Base-by-base conservation (phyloP, 2,329 filamentous ascomycete species). In the Microcyclospora pomicola region DNA sequence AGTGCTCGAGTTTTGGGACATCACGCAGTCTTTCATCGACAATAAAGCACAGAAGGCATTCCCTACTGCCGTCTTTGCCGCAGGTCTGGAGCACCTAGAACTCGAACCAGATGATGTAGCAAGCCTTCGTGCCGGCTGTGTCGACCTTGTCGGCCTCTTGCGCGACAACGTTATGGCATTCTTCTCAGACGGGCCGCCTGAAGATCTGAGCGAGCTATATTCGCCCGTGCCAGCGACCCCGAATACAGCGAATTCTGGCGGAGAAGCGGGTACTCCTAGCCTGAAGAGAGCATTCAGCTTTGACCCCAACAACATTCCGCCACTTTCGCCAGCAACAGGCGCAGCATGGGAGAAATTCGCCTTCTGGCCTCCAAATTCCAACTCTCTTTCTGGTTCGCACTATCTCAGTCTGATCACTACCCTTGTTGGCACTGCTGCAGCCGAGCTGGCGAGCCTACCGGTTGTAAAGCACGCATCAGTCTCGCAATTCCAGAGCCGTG, bases 341-440 rank as follows among this genome's bases (percentile, higher is more conserved):
- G 85, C 94, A 50, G 66, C 79, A 0, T 96, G 86, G 85, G 91
- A 96, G 81, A 88, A 63, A 76, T 91, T 63, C 59, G 88, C 87
- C 0, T 98, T 96, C 60, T 96, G 88, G 87, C 87, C 88, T 3
- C 91, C 88, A 0, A 80, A 82, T 63, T 82, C 86, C 2, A 96
- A 95, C 54, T 87, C 87, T 0, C 66, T 96, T 15, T 92, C 86
- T 41, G 88, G 83, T n/a, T 83, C 88, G 2, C 76, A 93, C 57
- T 95, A 93, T 53, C 70, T 98, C 5, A 77, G 82, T 36, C 85
- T 82, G 56, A 80, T 91, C 56, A 67, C 96, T 15, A 69, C 77
- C 0, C 67, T 95, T 2, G 75, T 98, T 3, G 86, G 88, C n/a
- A 80, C 80, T 2, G 87, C 82, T 2, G 83, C 85, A 1, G 82